Percentiles rank a stretch among this genome's conserved stretches.
phyloP scores from a whole-genome alignment of 768 basidiomycete species.

The Pholiota conissans region DNA sequence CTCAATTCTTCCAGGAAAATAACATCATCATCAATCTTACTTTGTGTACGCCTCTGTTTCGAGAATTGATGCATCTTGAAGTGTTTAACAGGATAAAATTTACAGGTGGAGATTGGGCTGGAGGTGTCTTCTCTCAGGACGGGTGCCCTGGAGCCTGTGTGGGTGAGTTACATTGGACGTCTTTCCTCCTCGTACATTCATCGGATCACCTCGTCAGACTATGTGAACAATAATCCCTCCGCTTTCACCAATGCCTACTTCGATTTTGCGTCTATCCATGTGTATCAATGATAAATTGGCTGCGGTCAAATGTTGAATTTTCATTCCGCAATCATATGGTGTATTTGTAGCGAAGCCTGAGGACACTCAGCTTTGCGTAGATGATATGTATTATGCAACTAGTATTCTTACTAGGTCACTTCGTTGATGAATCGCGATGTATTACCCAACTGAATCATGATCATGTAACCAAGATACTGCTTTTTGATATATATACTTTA shows the following conservation, averaged over 20 bases:
- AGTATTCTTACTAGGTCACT: too few relatives aligned
- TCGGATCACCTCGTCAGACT: constrained; percentile 34
- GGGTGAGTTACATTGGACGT: constrained; percentile 30
- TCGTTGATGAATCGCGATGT: too few relatives aligned
- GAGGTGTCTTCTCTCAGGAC: constrained; percentile 39
- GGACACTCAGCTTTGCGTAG: too few relatives aligned
- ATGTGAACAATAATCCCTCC: constrained; percentile 58
- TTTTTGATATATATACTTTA: too few relatives aligned
- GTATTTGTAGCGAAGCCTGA: too few relatives aligned
- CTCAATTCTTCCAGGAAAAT: constrained; percentile 51
- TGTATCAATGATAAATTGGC: constrained; percentile 28
- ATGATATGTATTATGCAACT: too few relatives aligned
- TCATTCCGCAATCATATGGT: too few relatives aligned
- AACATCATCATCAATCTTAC: constrained; percentile 64
- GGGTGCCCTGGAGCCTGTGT: constrained; percentile 55
- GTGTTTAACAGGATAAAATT: background rate
- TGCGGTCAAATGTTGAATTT: too few relatives aligned
- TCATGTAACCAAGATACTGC: too few relatives aligned
- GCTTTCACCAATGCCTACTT: constrained; percentile 66
- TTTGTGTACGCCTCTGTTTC: constrained; percentile 28
- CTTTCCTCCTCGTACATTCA: background rate
- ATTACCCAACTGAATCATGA: too few relatives aligned
- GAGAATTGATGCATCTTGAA: background rate
- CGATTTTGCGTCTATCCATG: constrained; percentile 54
- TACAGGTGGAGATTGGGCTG: constrained; percentile 57